Evolutionary conservation across 2,329 filamentous ascomycete genomes (phyloP).

Genomic region (Conoideocrella luteorostrata): DNA sequence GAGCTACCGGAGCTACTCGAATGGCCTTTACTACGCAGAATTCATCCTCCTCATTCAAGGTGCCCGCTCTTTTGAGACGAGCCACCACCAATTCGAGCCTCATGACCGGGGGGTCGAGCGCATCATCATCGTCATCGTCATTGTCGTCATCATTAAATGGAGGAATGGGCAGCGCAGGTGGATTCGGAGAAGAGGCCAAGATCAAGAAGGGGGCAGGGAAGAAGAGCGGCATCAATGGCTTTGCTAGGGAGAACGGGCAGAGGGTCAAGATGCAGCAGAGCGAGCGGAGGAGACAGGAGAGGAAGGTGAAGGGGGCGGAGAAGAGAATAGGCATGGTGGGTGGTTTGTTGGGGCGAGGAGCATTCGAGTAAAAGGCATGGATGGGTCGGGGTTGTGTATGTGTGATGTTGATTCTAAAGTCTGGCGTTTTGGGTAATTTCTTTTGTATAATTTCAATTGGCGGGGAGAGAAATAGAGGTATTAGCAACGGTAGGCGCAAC

Average conservation of each 20-base stretch:
- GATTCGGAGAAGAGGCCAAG: constrained; percentile 44
- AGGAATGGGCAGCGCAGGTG: constrained; percentile 23
- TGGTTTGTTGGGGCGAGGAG: constrained; percentile 50
- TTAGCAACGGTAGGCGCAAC: too few species aligned
- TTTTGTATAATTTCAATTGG: too few species aligned
- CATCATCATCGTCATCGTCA: too few species aligned
- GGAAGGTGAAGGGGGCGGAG: constrained; percentile 51
- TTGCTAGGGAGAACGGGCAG: constrained; percentile 53
- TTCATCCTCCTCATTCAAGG: constrained; percentile 45
- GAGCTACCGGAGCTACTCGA: constrained; percentile 27
- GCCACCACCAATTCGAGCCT: constrained; percentile 61
- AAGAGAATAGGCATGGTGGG: constrained; percentile 50
- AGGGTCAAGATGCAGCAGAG: constrained; percentile 47
- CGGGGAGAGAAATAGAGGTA: too few species aligned
- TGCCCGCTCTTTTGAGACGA: constrained; percentile 64
- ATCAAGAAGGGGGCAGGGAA: constrained; percentile 56
- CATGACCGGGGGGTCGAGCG: constrained; percentile 30
- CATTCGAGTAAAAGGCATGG: constrained; percentile 26
- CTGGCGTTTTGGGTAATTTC: too few species aligned
- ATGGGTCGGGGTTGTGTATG: too few species aligned
- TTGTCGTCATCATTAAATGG: too few species aligned
- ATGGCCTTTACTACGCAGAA: constrained; percentile 51
- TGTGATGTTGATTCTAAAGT: too few species aligned
- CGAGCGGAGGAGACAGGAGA: constrained; percentile 52
- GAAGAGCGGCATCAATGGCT: constrained; percentile 54